These are phyloP conservation scores for Termitomyces sp. DNA, from an alignment of 768 basidiomycete species.

Conservation along the genomic window DNA sequence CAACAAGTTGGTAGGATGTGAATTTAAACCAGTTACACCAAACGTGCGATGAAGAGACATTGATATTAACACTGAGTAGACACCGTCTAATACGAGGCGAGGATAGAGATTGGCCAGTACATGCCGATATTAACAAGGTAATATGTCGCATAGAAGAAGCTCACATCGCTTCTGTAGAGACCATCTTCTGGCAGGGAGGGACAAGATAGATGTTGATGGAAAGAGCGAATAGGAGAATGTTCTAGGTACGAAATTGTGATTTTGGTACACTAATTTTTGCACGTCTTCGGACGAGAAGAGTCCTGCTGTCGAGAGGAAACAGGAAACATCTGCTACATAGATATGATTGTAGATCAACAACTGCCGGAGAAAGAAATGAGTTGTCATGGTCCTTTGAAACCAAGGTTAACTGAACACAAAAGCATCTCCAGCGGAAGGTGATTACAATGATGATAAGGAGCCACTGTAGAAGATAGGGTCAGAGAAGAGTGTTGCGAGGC, in stretches of 20 bases:
- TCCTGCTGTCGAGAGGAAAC: slow-evolving; percentile 27
- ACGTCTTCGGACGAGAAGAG: slow-evolving; percentile 28
- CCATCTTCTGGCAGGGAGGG: slow-evolving; percentile 33
- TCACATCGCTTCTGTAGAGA: slow-evolving; percentile 31
- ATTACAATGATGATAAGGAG: no score
- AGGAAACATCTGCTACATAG: slow-evolving; percentile 26
- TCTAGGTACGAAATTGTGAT: slow-evolving; percentile 32
- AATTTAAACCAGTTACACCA: slow-evolving; percentile 29
- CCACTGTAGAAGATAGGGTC: no score
- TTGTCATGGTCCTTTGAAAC: neutral
- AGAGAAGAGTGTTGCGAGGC: slow-evolving; percentile 43
- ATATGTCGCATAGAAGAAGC: slow-evolving; percentile 30
- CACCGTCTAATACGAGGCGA: no score
- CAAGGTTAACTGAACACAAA: slow-evolving; percentile 37
- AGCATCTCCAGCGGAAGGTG: slow-evolving; percentile 22
- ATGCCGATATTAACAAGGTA: slow-evolving; percentile 29
- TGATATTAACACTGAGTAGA: slow-evolving; percentile 35
- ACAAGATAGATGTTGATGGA: slow-evolving; percentile 31
- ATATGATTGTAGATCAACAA: slow-evolving; percentile 34
- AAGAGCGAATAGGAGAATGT: slow-evolving; percentile 24
- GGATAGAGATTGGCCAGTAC: no score
- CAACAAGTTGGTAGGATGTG: slow-evolving; percentile 39
- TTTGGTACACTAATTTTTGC: slow-evolving; percentile 22
- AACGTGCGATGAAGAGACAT: slow-evolving; percentile 21
- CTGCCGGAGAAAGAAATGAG: slow-evolving; percentile 11